A percentile compares a stretch with the other conserved stretches of the same genome.
These are phyloP conservation scores for Diplosphaera chodatii DNA, from an alignment of 139 green algal genomes.

Conservation along the genomic window DNA sequence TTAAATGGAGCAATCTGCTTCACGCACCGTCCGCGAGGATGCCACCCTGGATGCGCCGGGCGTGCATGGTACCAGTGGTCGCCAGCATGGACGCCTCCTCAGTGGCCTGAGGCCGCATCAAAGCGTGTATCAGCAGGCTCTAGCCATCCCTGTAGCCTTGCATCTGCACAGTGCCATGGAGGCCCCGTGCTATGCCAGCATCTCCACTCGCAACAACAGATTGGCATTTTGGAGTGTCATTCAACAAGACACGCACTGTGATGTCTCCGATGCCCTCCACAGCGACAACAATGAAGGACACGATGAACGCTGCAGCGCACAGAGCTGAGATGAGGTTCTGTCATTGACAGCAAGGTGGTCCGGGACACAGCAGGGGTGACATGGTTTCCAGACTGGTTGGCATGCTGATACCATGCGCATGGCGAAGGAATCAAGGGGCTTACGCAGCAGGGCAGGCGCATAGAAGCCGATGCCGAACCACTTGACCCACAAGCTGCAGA, in stretches of 20 bases:
- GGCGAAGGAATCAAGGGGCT: background rate
- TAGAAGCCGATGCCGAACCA: slow-evolving; percentile 54
- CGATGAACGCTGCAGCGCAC: background rate
- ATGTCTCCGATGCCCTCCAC: slow-evolving; percentile 73
- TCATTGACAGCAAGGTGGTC: background rate
- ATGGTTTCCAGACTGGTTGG: too few relatives aligned
- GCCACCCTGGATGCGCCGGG: slow-evolving; percentile 47
- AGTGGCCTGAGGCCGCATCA: slow-evolving; percentile 57
- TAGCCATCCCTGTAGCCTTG: too few relatives aligned
- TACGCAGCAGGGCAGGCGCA: slow-evolving; percentile 1
- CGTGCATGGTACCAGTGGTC: slow-evolving; percentile 22
- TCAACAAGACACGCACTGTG: background rate
- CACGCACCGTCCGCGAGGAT: slow-evolving; percentile 49
- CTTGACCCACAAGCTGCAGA: slow-evolving; percentile 68
- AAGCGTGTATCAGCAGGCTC: too few relatives aligned
- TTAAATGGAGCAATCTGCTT: too few relatives aligned
- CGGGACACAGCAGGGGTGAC: too few relatives aligned
- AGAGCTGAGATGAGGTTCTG: background rate
- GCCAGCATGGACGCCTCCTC: slow-evolving; percentile 47
- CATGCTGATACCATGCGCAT: background rate
- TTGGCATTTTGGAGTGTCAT: too few relatives aligned
- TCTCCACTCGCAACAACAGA: too few relatives aligned
- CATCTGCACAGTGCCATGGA: too few relatives aligned
- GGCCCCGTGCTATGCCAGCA: too few relatives aligned
- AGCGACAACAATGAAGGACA: slow-evolving; percentile 39